Base-by-base conservation (phyloP, 176 grass and related monocot species). In the Hordeum marinum region DNA sequence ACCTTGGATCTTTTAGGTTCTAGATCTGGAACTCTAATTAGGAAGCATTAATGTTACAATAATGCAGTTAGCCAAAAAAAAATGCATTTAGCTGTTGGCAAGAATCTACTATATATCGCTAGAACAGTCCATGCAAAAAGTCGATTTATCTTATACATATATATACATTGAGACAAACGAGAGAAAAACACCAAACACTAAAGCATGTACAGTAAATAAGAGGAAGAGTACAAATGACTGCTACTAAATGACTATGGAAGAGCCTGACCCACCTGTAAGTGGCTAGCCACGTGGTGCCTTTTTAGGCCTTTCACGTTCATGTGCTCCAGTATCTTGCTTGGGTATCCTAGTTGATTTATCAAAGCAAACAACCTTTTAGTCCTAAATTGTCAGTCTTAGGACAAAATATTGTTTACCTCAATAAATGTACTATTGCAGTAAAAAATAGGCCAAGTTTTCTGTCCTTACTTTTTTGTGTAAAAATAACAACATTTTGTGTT, bases 211-310 rank as follows among this genome's bases (percentile, higher is more conserved):
- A n/a, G n/a, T n/a, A 13, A 27, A 8, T 55, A 29, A 29, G 29
- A 2, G 29, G 29, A 29, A 29, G 29, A 48, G 8, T 18, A 15
- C 39, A 46, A 69, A 68, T 39, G 15, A 2, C 2, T 37, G 36
- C 9, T 21, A 2, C 18, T 21, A 57, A 57, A 36, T 26, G 23
- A 68, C 10, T 62, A 37, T 61, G 54, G 37, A 78, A 78, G 63
- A 62, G 55, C 41, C 7, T 4, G 40, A n/a, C 61, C 54, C 54
- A 88, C 86, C 80, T 88, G 52, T 35, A 60, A 54, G 39, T 72
- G 40, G 84, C 39, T 39, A 37, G 63, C 48, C 11, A 24, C 35
- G 55, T 59, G 37, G 14, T 60, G 34, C 11, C 14, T 63, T 25
- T 5, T 35, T 34, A 8, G 40, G 13, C 23, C 77, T n/a, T 34